phyloP scores from a whole-genome alignment of 192 early-diverging fungal genomes.

The Mortierella antarctica region DNA sequence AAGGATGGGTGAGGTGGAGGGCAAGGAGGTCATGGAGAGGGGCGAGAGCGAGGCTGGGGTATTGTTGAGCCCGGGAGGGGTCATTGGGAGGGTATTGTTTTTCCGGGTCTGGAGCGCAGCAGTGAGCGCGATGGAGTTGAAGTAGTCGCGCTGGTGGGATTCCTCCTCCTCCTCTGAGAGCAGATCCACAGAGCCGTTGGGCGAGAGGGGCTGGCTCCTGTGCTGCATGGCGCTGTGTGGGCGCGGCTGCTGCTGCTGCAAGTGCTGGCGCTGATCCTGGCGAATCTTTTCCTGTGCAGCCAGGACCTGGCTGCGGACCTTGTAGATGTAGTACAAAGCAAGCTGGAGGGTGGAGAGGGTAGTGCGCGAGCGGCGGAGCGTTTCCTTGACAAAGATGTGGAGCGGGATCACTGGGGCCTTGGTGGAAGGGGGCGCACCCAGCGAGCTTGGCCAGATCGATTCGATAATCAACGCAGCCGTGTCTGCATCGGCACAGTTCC shows the following conservation, averaged over 20 bases:
- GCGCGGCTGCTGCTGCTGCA: conserved; percentile 34
- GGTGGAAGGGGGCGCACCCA: conserved; percentile 42
- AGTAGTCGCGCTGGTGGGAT: conserved; percentile 40
- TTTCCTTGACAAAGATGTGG: conserved; percentile 71
- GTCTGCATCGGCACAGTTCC: conserved; percentile 40
- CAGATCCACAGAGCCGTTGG: conserved; percentile 30
- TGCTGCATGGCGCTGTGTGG: conserved; percentile 10
- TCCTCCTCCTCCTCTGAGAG: conserved; percentile 22
- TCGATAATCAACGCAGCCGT: conserved; percentile 76
- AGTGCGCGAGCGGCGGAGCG: conserved; percentile 72
- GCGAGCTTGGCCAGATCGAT: conserved; percentile 60
- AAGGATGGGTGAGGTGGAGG: conserved; percentile 45
- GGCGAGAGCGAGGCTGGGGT: conserved; percentile 41
- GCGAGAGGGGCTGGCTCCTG: conserved; percentile 20
- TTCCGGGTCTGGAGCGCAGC: conserved; percentile 17
- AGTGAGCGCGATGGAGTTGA: conserved; percentile 29
- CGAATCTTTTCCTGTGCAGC: conserved; percentile 52
- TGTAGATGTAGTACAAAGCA: conserved; percentile 75
- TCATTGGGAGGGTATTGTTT: conserved; percentile 40
- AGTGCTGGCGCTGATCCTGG: conserved; percentile 36
- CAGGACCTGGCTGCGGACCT: conserved; percentile 60
- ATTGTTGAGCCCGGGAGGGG: conserved; percentile 51
- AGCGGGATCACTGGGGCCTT: conserved; percentile 62
- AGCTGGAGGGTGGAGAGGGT: conserved; percentile 80
- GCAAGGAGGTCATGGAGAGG: conserved; percentile 28